phyloP scores from a whole-genome alignment of 805 yeast genomes.

The Nematodospora valgi region DNA sequence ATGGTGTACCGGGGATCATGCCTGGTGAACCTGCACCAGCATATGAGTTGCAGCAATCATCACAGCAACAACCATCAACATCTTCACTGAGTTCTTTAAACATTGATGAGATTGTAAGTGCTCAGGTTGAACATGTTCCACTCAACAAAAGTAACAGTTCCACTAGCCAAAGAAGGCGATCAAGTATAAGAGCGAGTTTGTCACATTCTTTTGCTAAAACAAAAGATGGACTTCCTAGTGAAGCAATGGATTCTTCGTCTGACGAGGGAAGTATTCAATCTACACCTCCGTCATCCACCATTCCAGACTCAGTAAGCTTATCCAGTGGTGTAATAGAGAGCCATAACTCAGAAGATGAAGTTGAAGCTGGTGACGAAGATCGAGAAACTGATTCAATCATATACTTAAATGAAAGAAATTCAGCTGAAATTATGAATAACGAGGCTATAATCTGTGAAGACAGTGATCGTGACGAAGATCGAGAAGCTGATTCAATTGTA shows the following conservation, averaged over 20 bases:
- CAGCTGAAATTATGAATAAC: not conserved
- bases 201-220: slow-evolving; percentile 7
- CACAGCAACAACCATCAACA: not conserved
- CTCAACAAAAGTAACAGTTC: not conserved
- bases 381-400: slow-evolving; percentile 3
- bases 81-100: not conserved
- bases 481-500: not conserved
- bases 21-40: slow-evolving; percentile 33
- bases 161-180: not conserved
- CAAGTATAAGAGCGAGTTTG: slow-evolving; percentile 5
- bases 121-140: not conserved
- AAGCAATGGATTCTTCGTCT: slow-evolving; percentile 1
- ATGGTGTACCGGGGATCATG: not conserved
- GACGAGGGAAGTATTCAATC: slow-evolving; percentile 5
- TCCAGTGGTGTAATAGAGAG: not conserved
- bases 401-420: not conserved
- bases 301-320: slow-evolving; percentile 2
- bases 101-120: not conserved
- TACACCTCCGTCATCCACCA: slow-evolving; percentile 1
- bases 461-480: slow-evolving; percentile 6
- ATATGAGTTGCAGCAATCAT: slow-evolving; percentile 16
- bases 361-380: slow-evolving; percentile 2
- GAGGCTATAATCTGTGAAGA: slow-evolving; percentile 3
- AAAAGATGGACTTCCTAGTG: not conserved
- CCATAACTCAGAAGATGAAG: not conserved